Percentiles rank a stretch among this genome's conserved stretches.
These are phyloP conservation scores for Magnolia changhungtana DNA, from an alignment of 164 flowering plant species.

Conservation along the genomic window DNA sequence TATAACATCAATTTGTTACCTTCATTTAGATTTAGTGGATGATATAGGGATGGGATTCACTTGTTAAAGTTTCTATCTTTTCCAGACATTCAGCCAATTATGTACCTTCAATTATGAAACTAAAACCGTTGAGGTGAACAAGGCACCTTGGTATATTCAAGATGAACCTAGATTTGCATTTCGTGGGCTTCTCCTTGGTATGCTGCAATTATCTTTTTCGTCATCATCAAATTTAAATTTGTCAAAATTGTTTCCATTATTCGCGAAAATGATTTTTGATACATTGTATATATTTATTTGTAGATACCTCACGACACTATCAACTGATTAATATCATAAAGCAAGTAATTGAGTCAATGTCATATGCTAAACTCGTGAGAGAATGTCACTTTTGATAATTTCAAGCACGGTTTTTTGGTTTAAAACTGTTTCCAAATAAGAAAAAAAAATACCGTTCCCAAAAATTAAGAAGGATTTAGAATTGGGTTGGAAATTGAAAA, in stretches of 20 bases:
- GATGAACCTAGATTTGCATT: slow-evolving; percentile 85
- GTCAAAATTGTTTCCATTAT: slow-evolving; percentile 1
- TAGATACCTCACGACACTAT: slow-evolving; percentile 96
- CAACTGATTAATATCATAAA: slow-evolving; percentile 72
- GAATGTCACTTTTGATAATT: slow-evolving; percentile 6
- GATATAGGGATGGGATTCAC: background rate
- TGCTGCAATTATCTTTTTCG: slow-evolving; percentile 3
- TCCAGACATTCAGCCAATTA: slow-evolving; percentile 93
- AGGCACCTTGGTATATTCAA: slow-evolving; percentile 83
- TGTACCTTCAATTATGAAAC: slow-evolving; percentile 75
- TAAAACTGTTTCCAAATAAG: too few species aligned
- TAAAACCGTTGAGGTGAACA: slow-evolving; percentile 62
- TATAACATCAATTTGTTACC: background rate
- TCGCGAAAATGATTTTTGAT: background rate
- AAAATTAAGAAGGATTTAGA: too few species aligned
- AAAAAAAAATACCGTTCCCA: too few species aligned
- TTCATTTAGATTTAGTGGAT: background rate
- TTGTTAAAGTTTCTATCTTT: slow-evolving; percentile 2
- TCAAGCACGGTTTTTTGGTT: too few species aligned
- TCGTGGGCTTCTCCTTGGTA: slow-evolving; percentile 93
- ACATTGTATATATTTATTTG: slow-evolving; percentile 20
- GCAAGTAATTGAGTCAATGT: slow-evolving; percentile 90
- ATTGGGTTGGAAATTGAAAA: too few species aligned
- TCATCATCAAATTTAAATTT: background rate
- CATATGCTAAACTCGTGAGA: slow-evolving; percentile 97